Conservation (phyloP, 345 rosid genomes). For the Anacardium occidentale region DNA sequence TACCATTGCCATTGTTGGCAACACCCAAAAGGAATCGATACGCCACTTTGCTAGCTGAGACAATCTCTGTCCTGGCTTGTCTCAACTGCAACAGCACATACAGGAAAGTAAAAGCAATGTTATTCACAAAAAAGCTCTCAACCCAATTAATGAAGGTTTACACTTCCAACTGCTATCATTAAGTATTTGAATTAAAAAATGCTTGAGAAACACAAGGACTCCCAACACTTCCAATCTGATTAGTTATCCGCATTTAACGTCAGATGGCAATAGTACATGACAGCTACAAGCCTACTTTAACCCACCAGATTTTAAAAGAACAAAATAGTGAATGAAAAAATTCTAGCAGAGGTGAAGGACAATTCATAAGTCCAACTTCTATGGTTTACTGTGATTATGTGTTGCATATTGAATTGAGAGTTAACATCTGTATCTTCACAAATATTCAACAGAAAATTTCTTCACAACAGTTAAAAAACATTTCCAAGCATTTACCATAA, state of each 20-base stretch:
- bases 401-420: too few species aligned
- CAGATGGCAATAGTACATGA: not conserved
- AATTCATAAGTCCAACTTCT: not conserved
- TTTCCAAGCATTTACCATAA: not conserved
- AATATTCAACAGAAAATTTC: too few species aligned
- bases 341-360: not conserved
- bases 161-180: not conserved
- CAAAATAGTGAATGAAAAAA: not conserved
- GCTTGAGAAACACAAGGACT: not conserved
- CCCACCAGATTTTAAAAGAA: not conserved
- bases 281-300: not conserved
- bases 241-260: not conserved
- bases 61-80: slow-evolving; percentile 93
- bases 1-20: slow-evolving; percentile 40
- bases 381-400: too few species aligned
- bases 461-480: not conserved
- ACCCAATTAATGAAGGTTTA: not conserved
- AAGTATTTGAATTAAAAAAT: not conserved
- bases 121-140: not conserved
- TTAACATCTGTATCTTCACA: not conserved
- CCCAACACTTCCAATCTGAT: not conserved
- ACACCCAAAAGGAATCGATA: slow-evolving; percentile 78
- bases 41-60: slow-evolving; percentile 95
- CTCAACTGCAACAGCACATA: slow-evolving; percentile 56
- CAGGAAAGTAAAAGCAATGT: slow-evolving; percentile 7